phyloP scores from a whole-genome alignment of 352 stramenopile genomes.

The Phytophthora hybrid region DNA sequence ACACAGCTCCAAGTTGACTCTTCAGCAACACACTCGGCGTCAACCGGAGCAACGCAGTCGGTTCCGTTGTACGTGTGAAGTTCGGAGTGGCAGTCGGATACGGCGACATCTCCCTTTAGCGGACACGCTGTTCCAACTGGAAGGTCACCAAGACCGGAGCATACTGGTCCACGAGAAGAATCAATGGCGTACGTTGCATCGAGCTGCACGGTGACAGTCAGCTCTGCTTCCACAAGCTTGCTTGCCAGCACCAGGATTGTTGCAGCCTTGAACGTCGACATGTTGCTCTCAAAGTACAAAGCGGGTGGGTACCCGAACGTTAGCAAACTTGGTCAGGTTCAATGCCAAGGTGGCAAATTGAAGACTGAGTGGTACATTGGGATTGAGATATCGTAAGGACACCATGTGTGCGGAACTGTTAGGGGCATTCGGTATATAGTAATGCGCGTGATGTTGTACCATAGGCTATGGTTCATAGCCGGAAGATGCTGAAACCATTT shows the following conservation, averaged over 20 bases:
- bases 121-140: conserved; percentile 48
- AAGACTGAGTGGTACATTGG: neutral
- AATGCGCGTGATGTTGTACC: neutral
- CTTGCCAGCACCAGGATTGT: neutral
- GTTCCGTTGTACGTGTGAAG: conserved; percentile 47
- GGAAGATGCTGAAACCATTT: neutral
- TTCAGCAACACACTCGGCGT: conserved; percentile 36
- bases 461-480: too few relatives aligned
- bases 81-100: conserved; percentile 41
- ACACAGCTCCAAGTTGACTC: conserved; percentile 37
- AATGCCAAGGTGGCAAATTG: neutral
- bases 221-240: neutral
- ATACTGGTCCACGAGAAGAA: conserved; percentile 41
- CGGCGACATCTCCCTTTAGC: conserved; percentile 42
- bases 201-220: conserved; percentile 13
- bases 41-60: conserved; percentile 39
- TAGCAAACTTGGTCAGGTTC: neutral
- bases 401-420: neutral
- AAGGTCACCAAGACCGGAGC: conserved; percentile 35
- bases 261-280: neutral
- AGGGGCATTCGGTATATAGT: neutral
- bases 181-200: conserved; percentile 58
- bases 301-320: too few relatives aligned
- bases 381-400: neutral
- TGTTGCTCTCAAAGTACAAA: neutral